Percentiles rank a stretch among this genome's conserved stretches.
Evolutionary conservation across 225 moss, liverwort and hornwort species (phyloP).

Genomic region (Sphagnum contortum): DNA sequence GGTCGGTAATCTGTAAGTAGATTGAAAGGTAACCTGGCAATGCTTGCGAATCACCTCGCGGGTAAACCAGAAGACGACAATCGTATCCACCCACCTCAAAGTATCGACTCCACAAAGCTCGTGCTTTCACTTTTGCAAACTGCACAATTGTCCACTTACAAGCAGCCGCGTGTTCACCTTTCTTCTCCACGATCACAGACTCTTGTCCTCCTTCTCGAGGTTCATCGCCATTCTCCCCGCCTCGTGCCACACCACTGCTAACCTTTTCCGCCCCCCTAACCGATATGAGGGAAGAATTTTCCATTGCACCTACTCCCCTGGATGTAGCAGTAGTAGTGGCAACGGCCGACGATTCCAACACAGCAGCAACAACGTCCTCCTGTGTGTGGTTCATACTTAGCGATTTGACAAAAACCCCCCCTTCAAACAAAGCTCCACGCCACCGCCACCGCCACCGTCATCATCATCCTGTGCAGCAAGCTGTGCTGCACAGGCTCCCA

Average conservation of each 20-base stretch:
- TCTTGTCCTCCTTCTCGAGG: constrained; percentile 98
- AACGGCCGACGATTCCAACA: constrained; percentile 34
- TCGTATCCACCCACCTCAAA: constrained; percentile 99
- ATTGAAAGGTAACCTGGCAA: constrained; percentile 98
- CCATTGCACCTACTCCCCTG: constrained; percentile 40
- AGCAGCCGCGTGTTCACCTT: constrained; percentile 91
- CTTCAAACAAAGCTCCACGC: no score
- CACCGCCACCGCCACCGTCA: no score
- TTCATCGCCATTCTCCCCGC: constrained; percentile 90
- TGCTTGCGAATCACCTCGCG: constrained; percentile 95
- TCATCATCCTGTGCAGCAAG: no score
- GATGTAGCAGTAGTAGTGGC: constrained; percentile 16
- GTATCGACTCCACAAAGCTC: constrained; percentile 93
- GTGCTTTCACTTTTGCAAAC: constrained; percentile 93
- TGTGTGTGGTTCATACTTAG: constrained; percentile 67
- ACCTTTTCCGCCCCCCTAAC: constrained; percentile 49
- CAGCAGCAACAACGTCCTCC: constrained; percentile 29
- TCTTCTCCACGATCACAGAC: constrained; percentile 94
- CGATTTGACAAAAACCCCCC: neutral
- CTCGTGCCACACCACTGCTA: constrained; percentile 55
- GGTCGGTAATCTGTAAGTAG: constrained; percentile 96
- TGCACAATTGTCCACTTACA: constrained; percentile 99
- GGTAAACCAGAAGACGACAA: constrained; percentile 95
- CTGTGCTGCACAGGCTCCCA: no score
- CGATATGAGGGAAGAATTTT: constrained; percentile 70